phyloP scores from a whole-genome alignment of 192 early-diverging fungal genomes.

The Allomyces arbusculus region DNA sequence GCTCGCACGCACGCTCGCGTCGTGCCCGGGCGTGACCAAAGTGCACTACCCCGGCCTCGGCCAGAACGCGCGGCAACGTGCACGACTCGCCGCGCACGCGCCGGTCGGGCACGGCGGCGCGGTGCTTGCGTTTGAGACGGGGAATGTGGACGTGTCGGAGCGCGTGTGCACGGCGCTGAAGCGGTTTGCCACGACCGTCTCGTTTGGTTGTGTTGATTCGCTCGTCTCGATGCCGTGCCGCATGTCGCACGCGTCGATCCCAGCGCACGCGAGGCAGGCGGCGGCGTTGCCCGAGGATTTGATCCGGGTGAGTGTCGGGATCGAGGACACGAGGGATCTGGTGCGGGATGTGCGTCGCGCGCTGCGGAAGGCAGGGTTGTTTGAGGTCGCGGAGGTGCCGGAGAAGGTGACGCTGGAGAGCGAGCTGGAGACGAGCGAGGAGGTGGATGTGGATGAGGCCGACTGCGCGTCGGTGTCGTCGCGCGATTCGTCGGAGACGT shows the following conservation, averaged over 20 bases:
- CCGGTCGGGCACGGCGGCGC: constrained; percentile 30
- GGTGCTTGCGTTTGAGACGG: constrained; percentile 87
- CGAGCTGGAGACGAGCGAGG: too few relatives aligned
- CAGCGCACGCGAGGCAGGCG: constrained; percentile 66
- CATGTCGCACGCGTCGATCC: constrained; percentile 95
- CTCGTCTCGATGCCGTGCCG: constrained; percentile 94
- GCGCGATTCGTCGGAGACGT: too few relatives aligned
- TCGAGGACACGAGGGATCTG: constrained; percentile 29
- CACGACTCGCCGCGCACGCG: too few relatives aligned
- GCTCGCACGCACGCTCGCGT: constrained; percentile 65
- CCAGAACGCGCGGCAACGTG: too few relatives aligned
- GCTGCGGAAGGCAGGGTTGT: too few relatives aligned
- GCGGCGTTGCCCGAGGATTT: constrained; percentile 87
- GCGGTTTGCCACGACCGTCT: constrained; percentile 83
- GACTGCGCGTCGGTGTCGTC: too few relatives aligned
- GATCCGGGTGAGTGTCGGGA: constrained; percentile 87
- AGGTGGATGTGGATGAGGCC: too few relatives aligned
- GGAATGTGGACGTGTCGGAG: constrained; percentile 52
- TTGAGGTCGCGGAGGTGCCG: too few relatives aligned
- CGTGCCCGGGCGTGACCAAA: constrained; percentile 32
- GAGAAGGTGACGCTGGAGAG: too few relatives aligned
- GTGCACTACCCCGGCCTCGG: constrained; percentile 73
- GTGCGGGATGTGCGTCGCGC: too few relatives aligned
- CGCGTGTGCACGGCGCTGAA: constrained; percentile 62
- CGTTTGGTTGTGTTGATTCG: constrained; percentile 96